Evolutionary conservation across 352 stramenopile species (phyloP), one percentile per base, ranked within the genome.

Genomic region (Phytophthora vignae): DNA sequence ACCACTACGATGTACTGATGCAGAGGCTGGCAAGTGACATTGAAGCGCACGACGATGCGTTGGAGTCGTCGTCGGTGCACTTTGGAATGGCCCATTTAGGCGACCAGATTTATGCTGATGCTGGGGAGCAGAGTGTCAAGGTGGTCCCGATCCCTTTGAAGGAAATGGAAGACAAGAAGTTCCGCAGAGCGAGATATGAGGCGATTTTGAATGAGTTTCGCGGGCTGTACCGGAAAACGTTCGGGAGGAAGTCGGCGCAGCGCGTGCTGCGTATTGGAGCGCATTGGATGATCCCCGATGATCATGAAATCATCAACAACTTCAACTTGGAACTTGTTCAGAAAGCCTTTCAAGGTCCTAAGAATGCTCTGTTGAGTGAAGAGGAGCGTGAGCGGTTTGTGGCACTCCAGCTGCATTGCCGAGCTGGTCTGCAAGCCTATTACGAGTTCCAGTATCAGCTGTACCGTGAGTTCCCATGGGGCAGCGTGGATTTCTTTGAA

Each of bases 231-330:
- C 79, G 83, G 36, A 55, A 70, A 44, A 89, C 82, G 1, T 86
- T 88, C 25, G 84, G 87, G 5, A 81, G 85, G 7, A 71, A 72
- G 2, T 57, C 66, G 49, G 62, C 78, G 0, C 84, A 92, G 57
- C 74, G 73, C n/a, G 79, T 91, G 57, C 65, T 93, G 3, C 84
- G 87, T 2, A 49, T 66, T 4, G 87, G 87, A 27, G 87, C 87
- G 12, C 85, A 93, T 61, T 93, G 84, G 86, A 94, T 94, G 87
- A 54, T 93, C 4, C 83, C 87, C 1, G 87, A 94, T 57, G 87
- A 94, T 70, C 87, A 94, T 64, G 87, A 94, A 48, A 74, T 94
- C 17, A 65, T 88, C 60, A 94, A 93, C 74, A 94, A 94, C 60
- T 77, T 91, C 63, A 93, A 90, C 62, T 73, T 73, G 19, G 74